phyloP scores from a whole-genome alignment of 768 basidiomycete genomes.

The Xanthoconium purpureum region DNA sequence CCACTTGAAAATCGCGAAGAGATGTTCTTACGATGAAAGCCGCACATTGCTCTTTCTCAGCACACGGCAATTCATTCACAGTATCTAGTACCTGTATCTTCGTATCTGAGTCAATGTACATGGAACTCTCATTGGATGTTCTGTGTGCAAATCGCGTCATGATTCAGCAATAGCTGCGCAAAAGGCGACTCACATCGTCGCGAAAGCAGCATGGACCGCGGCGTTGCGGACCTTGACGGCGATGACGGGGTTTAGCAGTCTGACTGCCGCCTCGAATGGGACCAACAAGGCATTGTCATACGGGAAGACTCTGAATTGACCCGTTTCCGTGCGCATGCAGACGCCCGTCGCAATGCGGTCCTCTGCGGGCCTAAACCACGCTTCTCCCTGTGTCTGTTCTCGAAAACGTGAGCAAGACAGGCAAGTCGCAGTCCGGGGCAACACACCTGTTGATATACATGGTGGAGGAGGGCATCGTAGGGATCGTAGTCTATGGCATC shows the following conservation, averaged over 20 bases:
- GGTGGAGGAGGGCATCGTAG: conserved; percentile 76
- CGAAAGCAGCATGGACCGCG: conserved; percentile 75
- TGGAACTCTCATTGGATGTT: conserved; percentile 48
- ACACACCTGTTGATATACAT: conserved; percentile 72
- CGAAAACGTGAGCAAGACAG: conserved; percentile 2
- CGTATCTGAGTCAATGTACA: conserved; percentile 74
- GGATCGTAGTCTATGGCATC: conserved; percentile 69
- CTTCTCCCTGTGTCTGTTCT: conserved; percentile 71
- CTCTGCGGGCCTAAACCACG: conserved; percentile 82
- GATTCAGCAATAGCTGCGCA: not conserved
- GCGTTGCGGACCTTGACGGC: conserved; percentile 79
- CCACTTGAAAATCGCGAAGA: not conserved
- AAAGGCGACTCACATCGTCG: conserved; percentile 51
- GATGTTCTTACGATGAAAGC: conserved; percentile 70
- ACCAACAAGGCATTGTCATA: conserved; percentile 73
- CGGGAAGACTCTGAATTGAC: conserved; percentile 76
- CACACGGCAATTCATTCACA: conserved; percentile 62
- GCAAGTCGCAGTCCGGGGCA: not conserved
- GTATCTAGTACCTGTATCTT: conserved; percentile 83
- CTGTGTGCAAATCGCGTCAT: conserved; percentile 31
- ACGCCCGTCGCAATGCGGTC: conserved; percentile 76
- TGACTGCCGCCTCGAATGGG: conserved; percentile 77
- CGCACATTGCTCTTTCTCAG: conserved; percentile 88
- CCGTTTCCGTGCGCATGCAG: conserved; percentile 64
- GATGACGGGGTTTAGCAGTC: conserved; percentile 74